Conservation (phyloP, 495 filamentous ascomycete species). For the Podospora anserina region DNA sequence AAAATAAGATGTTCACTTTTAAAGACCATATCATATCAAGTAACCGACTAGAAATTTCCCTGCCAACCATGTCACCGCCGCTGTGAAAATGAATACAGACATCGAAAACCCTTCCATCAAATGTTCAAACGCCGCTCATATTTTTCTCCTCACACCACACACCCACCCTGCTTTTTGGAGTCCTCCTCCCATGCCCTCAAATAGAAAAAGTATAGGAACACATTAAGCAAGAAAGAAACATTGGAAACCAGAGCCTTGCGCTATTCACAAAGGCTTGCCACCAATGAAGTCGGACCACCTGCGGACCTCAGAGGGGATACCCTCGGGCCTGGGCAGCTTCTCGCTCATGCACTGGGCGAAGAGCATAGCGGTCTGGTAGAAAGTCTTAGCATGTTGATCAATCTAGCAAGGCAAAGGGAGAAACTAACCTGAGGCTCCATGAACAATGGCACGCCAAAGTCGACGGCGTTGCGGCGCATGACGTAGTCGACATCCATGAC, state of each 20-base stretch:
- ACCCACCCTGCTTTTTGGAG: not conserved
- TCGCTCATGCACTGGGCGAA: constrained; percentile 95
- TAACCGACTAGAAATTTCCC: not conserved
- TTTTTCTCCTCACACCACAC: not conserved
- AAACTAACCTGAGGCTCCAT: constrained; percentile 94
- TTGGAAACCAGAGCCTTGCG: not conserved
- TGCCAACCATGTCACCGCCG: not conserved
- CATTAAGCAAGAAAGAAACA: not conserved
- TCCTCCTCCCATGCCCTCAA: not conserved
- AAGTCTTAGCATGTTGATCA: constrained; percentile 5
- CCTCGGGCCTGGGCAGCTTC: constrained; percentile 81
- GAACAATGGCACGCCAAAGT: constrained; percentile 96
- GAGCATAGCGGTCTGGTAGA: constrained; percentile 78
- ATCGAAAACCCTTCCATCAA: not conserved
- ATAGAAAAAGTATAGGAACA: constrained; percentile 2
- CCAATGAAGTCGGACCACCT: constrained; percentile 94
- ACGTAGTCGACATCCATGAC: constrained; percentile 93
- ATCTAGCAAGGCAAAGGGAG: constrained; percentile 1
- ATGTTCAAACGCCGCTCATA: not conserved
- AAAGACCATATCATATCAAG: not conserved
- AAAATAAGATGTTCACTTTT: not conserved
- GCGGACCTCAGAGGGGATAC: constrained; percentile 83
- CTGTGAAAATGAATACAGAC: not conserved
- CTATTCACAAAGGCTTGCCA: constrained; percentile 76
- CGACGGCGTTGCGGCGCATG: constrained; percentile 96